Percentiles rank a stretch among this genome's conserved stretches.
Evolutionary conservation across 2,329 filamentous ascomycete genomes (phyloP).

Genomic region (Fusarium fracticaudum): DNA sequence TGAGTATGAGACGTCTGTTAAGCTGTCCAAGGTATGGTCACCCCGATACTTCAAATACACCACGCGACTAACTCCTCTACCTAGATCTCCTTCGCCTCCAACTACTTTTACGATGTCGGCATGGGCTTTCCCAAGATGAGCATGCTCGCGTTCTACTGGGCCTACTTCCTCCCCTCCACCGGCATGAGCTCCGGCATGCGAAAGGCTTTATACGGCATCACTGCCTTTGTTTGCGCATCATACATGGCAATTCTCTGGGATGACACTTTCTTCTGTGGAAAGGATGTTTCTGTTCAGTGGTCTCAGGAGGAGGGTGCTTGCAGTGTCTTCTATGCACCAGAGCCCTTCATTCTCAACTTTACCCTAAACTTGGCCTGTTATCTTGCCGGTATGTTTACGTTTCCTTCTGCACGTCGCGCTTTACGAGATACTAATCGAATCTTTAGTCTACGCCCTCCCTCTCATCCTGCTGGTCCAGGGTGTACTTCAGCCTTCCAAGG

Average conservation of each 20-base stretch:
- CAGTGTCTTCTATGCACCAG: slow-evolving; percentile 48
- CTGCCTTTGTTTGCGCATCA: slow-evolving; percentile 45
- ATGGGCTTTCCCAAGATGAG: slow-evolving; percentile 50
- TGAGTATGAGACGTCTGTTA: slow-evolving; percentile 42
- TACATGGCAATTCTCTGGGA: slow-evolving; percentile 47
- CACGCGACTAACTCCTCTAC: neutral
- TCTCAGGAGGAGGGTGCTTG: slow-evolving; percentile 49
- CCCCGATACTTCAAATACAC: accelerated
- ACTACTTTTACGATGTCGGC: slow-evolving; percentile 51
- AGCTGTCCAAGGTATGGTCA: slow-evolving; percentile 43
- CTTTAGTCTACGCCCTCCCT: slow-evolving; percentile 46
- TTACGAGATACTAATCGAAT: neutral
- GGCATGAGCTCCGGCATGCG: slow-evolving; percentile 41
- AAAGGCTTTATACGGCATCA: slow-evolving; percentile 44
- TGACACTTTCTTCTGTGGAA: slow-evolving; percentile 49
- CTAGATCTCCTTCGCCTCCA: slow-evolving; percentile 48
- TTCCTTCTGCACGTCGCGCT: accelerated
- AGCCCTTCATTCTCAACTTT: slow-evolving; percentile 49
- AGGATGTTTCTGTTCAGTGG: slow-evolving; percentile 48
- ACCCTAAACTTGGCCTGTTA: slow-evolving; percentile 48
- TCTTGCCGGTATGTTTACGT: slow-evolving; percentile 38
- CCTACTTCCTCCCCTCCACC: slow-evolving; percentile 42
- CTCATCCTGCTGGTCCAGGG: slow-evolving; percentile 44
- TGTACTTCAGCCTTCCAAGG: slow-evolving; percentile 21
- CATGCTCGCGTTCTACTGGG: slow-evolving; percentile 51